Evolutionary conservation across 1,284 basidiomycete genomes (phyloP).

Genomic region (Thelephora terrestris): DNA sequence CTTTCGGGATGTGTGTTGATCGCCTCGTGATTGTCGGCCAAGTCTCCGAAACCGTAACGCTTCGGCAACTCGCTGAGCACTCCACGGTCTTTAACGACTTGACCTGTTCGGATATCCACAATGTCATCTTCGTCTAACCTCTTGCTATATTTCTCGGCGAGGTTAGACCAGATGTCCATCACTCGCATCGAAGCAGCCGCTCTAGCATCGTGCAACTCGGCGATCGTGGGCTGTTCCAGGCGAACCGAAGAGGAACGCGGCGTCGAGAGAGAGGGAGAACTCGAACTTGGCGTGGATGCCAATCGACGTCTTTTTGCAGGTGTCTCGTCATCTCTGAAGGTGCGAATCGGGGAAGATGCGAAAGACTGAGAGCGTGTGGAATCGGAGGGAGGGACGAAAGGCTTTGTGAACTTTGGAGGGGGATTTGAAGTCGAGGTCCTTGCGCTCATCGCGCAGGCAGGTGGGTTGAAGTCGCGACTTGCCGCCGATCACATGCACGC

Average conservation of each 20-base stretch:
- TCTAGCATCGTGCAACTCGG: conserved; percentile 41
- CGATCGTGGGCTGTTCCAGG: conserved; percentile 9
- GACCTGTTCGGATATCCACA: conserved; percentile 48
- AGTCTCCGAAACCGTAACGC: conserved; percentile 36
- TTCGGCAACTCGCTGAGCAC: conserved; percentile 36
- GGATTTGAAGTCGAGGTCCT: too few species aligned
- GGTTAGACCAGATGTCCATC: conserved; percentile 49
- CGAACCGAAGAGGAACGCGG: conserved; percentile 18
- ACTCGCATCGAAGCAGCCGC: conserved; percentile 47
- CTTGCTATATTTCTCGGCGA: conserved; percentile 55
- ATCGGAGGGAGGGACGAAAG: conserved; percentile 23
- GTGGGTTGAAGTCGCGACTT: too few species aligned
- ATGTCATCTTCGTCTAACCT: conserved; percentile 68
- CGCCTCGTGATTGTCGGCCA: conserved; percentile 22
- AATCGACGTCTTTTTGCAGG: conserved; percentile 29
- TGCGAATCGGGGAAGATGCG: conserved; percentile 6
- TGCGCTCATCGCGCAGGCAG: too few species aligned
- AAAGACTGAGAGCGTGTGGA: conserved; percentile 20
- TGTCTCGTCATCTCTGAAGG: conserved; percentile 18
- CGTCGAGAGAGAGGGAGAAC: conserved; percentile 15
- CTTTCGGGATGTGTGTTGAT: conserved; percentile 18
- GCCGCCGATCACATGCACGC: too few species aligned
- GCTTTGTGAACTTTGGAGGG: too few species aligned
- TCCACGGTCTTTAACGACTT: conserved; percentile 58
- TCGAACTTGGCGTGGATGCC: conserved; percentile 19